A percentile compares a stretch with the other conserved stretches of the same genome.
phyloP scores from a whole-genome alignment of 2,329 filamentous ascomycete species.

The Botrytis fragariae region DNA sequence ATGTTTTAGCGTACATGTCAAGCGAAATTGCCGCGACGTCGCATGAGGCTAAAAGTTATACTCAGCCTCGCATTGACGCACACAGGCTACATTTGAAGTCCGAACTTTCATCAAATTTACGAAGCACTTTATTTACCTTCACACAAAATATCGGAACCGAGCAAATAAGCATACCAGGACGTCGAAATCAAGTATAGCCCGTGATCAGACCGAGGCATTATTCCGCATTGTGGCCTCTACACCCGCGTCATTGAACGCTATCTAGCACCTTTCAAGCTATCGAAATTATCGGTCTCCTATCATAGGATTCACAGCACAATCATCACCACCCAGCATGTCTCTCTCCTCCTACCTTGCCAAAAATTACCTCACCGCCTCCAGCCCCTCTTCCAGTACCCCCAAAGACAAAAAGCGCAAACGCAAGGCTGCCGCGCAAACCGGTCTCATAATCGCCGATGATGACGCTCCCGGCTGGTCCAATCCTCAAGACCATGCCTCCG shows the following conservation, averaged over 20 bases:
- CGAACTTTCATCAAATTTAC: neutral
- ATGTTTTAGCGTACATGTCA: neutral
- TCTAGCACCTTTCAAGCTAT: neutral
- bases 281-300: neutral
- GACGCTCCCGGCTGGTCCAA: constrained; percentile 45
- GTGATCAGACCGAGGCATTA: neutral
- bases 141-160: neutral
- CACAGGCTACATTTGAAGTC: neutral
- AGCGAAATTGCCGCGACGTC: neutral
- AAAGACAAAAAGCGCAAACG: constrained; percentile 64
- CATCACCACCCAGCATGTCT: constrained; percentile 48
- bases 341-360: constrained; percentile 85
- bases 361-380: constrained; percentile 77
- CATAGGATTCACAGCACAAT: too few relatives aligned
- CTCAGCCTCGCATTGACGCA: constrained; percentile 15
- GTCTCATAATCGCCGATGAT: constrained; percentile 65
- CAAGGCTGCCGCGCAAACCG: constrained; percentile 48
- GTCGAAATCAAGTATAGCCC: neutral
- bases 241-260: neutral
- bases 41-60: neutral
- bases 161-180: neutral
- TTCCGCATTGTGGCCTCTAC: neutral
- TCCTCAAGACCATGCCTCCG: constrained; percentile 49
- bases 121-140: neutral
- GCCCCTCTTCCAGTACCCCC: constrained; percentile 45